Conservation (phyloP, 2,329 filamentous ascomycete genomes). For the Epichloe aotearoae region DNA sequence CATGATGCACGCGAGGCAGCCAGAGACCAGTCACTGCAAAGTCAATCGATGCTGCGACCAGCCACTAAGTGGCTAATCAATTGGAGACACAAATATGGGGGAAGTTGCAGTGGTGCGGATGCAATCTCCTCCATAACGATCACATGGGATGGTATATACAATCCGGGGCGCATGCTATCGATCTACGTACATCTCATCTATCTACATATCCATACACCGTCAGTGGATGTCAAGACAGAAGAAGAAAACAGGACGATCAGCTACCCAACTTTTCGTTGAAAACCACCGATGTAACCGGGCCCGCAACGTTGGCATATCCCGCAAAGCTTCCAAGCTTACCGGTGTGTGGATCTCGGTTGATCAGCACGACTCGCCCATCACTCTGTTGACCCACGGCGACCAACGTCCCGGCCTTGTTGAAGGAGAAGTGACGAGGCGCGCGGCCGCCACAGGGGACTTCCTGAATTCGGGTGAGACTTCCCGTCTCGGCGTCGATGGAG, state of each 20-base stretch:
- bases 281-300: slow-evolving; percentile 32
- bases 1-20: too few species aligned
- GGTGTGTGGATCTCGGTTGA: slow-evolving; percentile 43
- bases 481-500: slow-evolving; percentile 38
- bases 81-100: too few species aligned
- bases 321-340: slow-evolving; percentile 41
- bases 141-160: background rate
- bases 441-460: slow-evolving; percentile 50
- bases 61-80: too few species aligned
- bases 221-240: background rate
- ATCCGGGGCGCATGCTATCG: background rate
- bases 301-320: slow-evolving; percentile 28
- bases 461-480: slow-evolving; percentile 41
- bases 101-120: too few species aligned
- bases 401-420: slow-evolving; percentile 50
- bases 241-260: background rate
- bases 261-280: slow-evolving; percentile 27
- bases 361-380: slow-evolving; percentile 46
- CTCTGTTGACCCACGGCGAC: slow-evolving; percentile 54
- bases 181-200: background rate
- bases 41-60: too few species aligned
- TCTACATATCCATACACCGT: background rate
- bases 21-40: too few species aligned
- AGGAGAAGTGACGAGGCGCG: slow-evolving; percentile 52
- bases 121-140: too few species aligned